Conservation (phyloP, 345 rosid species). For the Microcos paniculata region DNA sequence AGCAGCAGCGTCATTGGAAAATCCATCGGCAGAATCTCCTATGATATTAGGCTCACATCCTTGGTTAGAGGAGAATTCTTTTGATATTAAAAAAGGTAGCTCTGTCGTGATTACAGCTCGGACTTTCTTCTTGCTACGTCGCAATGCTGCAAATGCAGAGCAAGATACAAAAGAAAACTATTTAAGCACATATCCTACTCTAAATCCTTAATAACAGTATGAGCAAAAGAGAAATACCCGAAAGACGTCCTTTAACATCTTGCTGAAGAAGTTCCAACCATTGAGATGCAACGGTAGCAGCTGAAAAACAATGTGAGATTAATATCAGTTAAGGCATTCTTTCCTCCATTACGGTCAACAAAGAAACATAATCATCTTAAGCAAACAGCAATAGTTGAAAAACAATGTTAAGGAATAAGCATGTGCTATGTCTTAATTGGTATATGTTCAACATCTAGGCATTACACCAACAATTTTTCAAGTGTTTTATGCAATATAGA, state of each 20-base stretch:
- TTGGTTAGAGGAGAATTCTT: constrained; percentile 64
- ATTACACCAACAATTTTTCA: neutral
- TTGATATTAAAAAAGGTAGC: constrained; percentile 65
- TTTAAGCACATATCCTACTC: neutral
- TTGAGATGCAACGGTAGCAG: constrained; percentile 88
- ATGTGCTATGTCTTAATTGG: neutral
- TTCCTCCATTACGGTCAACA: constrained; percentile 21
- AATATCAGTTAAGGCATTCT: constrained; percentile 27
- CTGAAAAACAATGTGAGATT: constrained; percentile 45
- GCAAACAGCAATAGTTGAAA: neutral
- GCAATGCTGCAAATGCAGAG: constrained; percentile 57
- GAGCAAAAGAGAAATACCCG: constrained; percentile 46
- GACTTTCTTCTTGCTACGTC: constrained; percentile 90
- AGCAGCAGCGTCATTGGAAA: constrained; percentile 31
- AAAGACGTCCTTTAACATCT: constrained; percentile 85
- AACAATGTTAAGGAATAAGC: neutral
- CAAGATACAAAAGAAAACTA: constrained; percentile 3
- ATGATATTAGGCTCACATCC: constrained; percentile 28
- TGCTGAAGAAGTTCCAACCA: constrained; percentile 95
- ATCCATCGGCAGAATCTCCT: constrained; percentile 32
- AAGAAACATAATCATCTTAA: constrained; percentile 19
- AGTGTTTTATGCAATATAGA: neutral
- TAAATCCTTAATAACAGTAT: neutral
- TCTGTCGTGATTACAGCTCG: constrained; percentile 70
- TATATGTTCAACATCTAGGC: neutral